These are phyloP conservation scores for Taphrina wiesneri DNA, from an alignment of 1,139 yeast species.

Conservation along the genomic window DNA sequence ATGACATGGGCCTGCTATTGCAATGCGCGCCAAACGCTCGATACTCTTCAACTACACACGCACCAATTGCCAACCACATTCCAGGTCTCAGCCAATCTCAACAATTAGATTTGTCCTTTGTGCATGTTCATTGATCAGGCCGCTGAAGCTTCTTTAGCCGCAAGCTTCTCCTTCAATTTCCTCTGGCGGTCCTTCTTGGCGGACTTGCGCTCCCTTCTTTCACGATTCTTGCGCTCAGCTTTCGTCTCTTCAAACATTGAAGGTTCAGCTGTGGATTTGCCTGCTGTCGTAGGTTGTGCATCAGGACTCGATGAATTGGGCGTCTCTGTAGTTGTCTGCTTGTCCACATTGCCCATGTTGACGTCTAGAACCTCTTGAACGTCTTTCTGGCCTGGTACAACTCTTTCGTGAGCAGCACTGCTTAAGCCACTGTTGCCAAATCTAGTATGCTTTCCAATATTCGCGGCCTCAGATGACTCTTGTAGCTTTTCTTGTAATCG, in stretches of 20 bases:
- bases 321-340: not conserved
- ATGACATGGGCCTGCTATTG: not conserved
- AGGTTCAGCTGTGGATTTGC: not conserved
- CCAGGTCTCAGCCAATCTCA: no score
- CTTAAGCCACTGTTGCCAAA: conserved; percentile 19
- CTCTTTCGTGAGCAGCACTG: not conserved
- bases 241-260: conserved; percentile 23
- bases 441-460: conserved; percentile 25
- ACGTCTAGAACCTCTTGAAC: conserved; percentile 1
- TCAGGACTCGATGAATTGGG: not conserved
- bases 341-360: not conserved
- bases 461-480: conserved; percentile 1
- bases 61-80: no score
- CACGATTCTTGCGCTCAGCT: conserved; percentile 9
- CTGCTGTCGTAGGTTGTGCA: not conserved
- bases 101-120: no score
- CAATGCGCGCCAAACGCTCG: not conserved
- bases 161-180: conserved; percentile 12
- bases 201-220: conserved; percentile 14
- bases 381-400: not conserved
- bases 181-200: conserved; percentile 27
- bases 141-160: not conserved
- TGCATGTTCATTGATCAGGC: not conserved
- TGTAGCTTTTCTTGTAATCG: conserved; percentile 4
- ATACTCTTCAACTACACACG: no score